Conservation (phyloP, 495 filamentous ascomycete genomes). For the Bombardia bombarda region DNA sequence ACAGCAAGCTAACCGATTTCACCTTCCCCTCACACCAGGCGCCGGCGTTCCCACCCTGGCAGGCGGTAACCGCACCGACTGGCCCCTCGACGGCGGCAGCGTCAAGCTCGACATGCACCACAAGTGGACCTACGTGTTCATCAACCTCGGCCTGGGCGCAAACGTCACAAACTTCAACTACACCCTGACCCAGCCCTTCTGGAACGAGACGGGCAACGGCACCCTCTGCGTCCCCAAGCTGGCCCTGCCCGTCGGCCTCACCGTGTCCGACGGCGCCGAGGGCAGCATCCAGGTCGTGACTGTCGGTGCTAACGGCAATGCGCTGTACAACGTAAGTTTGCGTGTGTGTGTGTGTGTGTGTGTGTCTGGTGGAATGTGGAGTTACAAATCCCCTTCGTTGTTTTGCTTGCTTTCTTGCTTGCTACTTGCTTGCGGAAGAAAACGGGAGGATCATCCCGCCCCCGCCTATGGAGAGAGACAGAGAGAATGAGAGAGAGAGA, state of each 20-base stretch:
- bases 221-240: constrained; percentile 49
- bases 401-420: background rate
- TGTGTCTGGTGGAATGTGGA: background rate
- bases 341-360: background rate
- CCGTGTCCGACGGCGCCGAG: constrained; percentile 38
- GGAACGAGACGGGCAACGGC: constrained; percentile 56
- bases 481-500: no score
- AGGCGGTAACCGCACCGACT: constrained; percentile 48
- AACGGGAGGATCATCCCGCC: no score
- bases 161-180: constrained; percentile 53
- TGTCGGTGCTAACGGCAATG: constrained; percentile 34
- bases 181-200: constrained; percentile 38
- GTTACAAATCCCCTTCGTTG: background rate
- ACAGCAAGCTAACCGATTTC: no score
- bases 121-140: constrained; percentile 47
- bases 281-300: constrained; percentile 54
- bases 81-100: constrained; percentile 51
- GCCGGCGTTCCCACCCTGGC: constrained; percentile 41
- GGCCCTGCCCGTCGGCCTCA: constrained; percentile 32
- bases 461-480: no score
- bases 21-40: constrained; percentile 28
- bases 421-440: no score
- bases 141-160: constrained; percentile 54
- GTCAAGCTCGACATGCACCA: constrained; percentile 46
- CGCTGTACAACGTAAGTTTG: constrained; percentile 53